Percentiles rank a stretch among this genome's conserved stretches.
These are phyloP conservation scores for Sporisorium reilianum DNA, from an alignment of 1,284 basidiomycete genomes.

Conservation along the genomic window DNA sequence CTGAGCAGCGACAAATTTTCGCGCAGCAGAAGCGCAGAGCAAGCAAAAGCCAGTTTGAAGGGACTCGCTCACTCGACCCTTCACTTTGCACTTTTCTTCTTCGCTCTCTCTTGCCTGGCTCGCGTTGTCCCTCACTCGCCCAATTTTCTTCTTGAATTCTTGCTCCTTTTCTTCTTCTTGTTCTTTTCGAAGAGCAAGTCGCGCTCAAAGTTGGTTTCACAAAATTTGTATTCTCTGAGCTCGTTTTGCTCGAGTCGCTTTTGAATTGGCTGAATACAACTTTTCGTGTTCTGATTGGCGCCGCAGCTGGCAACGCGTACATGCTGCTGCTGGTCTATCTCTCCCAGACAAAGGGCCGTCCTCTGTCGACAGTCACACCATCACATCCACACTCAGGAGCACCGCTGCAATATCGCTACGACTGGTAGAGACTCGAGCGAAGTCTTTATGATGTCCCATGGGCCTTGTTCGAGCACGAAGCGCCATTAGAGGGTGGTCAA, in stretches of 20 bases:
- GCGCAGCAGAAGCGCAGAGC: slow-evolving; percentile 20
- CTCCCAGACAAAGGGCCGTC: background rate
- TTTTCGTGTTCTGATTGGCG: slow-evolving; percentile 11
- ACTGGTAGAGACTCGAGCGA: no score
- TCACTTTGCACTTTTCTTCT: background rate
- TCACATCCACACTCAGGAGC: background rate
- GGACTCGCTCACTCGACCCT: slow-evolving; percentile 5
- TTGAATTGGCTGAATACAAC: background rate
- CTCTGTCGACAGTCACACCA: background rate
- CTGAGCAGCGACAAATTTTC: slow-evolving; percentile 35
- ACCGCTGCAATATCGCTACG: background rate
- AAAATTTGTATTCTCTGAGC: slow-evolving; percentile 6
- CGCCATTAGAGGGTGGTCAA: no score
- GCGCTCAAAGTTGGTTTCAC: slow-evolving; percentile 10
- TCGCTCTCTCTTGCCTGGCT: slow-evolving; percentile 2
- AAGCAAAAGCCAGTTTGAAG: background rate
- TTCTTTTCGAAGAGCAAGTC: slow-evolving; percentile 10
- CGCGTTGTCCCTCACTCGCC: no score
- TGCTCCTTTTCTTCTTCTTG: slow-evolving; percentile 4
- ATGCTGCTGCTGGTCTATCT: background rate
- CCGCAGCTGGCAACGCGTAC: slow-evolving; percentile 10
- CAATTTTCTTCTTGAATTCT: slow-evolving; percentile 1
- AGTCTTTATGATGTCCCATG: no score
- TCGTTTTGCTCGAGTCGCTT: no score
- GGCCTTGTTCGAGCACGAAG: no score